Base-by-base conservation (phyloP, 2,329 filamentous ascomycete species). In the Teratosphaeria epicoccoides region DNA sequence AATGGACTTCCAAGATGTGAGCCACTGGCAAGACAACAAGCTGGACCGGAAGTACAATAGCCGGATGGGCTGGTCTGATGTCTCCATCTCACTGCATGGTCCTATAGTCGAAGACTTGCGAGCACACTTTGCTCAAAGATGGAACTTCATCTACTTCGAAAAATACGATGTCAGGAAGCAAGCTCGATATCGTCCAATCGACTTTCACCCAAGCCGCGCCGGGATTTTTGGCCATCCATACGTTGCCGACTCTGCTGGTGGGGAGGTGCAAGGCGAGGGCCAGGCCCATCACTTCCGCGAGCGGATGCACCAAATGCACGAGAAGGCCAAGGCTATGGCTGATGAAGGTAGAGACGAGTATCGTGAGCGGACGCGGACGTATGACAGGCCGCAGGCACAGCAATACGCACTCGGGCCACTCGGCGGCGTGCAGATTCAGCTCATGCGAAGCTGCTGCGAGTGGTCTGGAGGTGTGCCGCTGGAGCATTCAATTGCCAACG, bases 21-120 rank as follows among this genome's bases (percentile, higher is more conserved):
- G 22, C 70, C 78, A 93, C 55, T 94, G 84, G 81, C 79, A 91
- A 56, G 80, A 89, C 56, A 95, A 95, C 68, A 88, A 95, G 64
- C 78, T 96, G 20, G 85, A 94, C 62, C 80, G 90, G 47, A 66
- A 60, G 33, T 63, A 59, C 56, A 87, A 77, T 68, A 88, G 87
- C 2, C 80, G 90, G 54, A 95, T 95, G 88, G 89, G 89, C 20
- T 95, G 90, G 90, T 88, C 86, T 12, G 90, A 95, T 68, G 80
- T 95, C 53, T 83, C 85, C 10, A 74, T 96, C 51, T 88, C 82
- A 59, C 68, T 95, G 52, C 77, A 77, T 12, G 89, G 89, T 0
- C 83, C 83, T 0, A 84, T 88, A 9, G 83, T 91, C 0, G 75
- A 84, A 56, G 88, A 87, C 66, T 74, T 95, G 26, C 75, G 82